Conservation (phyloP, 495 filamentous ascomycete species). For the Aspergillus panamensis region DNA sequence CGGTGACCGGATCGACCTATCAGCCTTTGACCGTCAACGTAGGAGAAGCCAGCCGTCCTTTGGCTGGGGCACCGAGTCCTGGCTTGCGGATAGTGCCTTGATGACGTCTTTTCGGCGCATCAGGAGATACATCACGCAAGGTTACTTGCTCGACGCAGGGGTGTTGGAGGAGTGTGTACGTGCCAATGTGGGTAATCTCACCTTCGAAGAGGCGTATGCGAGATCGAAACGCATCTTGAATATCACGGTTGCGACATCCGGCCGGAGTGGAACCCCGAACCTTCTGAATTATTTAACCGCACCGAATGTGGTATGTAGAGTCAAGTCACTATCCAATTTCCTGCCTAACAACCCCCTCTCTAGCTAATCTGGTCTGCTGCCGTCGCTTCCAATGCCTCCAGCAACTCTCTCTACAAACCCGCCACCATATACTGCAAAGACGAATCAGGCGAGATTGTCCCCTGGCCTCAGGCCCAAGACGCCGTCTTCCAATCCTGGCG, state of each 20-base stretch:
- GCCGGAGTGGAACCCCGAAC: conserved; percentile 73
- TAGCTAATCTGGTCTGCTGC: conserved; percentile 91
- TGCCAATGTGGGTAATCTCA: conserved; percentile 82
- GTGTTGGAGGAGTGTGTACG: conserved; percentile 83
- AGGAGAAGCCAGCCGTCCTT: conserved; percentile 12
- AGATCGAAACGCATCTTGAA: conserved; percentile 85
- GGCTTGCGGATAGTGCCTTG: conserved; percentile 41
- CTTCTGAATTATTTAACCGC: conserved; percentile 91
- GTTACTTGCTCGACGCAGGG: conserved; percentile 78
- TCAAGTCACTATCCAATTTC: background rate
- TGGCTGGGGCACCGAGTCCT: conserved; percentile 17
- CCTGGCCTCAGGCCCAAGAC: conserved; percentile 69
- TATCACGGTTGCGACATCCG: conserved; percentile 79
- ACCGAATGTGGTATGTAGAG: conserved; percentile 76
- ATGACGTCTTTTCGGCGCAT: conserved; percentile 59
- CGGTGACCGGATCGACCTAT: conserved; percentile 77
- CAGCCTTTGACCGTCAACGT: conserved; percentile 59
- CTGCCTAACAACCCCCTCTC: conserved; percentile 7
- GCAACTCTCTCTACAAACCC: conserved; percentile 60
- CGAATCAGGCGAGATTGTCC: conserved; percentile 68
- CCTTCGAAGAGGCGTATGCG: conserved; percentile 90
- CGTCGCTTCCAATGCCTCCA: conserved; percentile 82
- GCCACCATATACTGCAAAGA: conserved; percentile 81
- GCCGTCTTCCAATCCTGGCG: conserved; percentile 67
- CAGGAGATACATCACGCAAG: conserved; percentile 63